Conservation (phyloP, 345 rosid species). For the Arabis alpina region DNA sequence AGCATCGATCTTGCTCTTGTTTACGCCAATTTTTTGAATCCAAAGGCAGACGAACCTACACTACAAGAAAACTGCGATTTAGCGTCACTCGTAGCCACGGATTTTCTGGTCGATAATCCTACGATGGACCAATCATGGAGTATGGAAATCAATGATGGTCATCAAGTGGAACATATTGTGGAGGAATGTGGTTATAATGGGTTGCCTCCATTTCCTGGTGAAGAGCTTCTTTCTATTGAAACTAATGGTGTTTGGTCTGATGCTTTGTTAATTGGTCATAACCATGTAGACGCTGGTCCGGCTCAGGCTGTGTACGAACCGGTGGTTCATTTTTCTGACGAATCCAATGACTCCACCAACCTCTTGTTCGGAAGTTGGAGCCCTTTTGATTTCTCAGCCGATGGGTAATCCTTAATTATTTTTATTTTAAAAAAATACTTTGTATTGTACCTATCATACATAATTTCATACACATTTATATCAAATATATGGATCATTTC, state of each 20-base stretch:
- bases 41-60: constrained; percentile 26
- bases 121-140: constrained; percentile 37
- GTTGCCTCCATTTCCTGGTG: constrained; percentile 48
- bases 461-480: constrained; percentile 29
- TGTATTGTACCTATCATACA: constrained; percentile 35
- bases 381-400: constrained; percentile 42
- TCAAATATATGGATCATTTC: constrained; percentile 28
- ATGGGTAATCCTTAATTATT: constrained; percentile 34
- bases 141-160: constrained; percentile 32
- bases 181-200: constrained; percentile 43
- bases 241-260: constrained; percentile 40
- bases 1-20: constrained; percentile 46
- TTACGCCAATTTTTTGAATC: constrained; percentile 45
- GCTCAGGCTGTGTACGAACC: constrained; percentile 36
- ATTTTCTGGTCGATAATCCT: constrained; percentile 20
- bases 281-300: constrained; percentile 33
- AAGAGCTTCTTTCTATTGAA: constrained; percentile 42
- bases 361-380: constrained; percentile 48
- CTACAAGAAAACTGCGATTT: constrained; percentile 31
- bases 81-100: not conserved
- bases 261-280: constrained; percentile 39
- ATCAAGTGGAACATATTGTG: constrained; percentile 38
- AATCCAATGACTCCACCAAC: constrained; percentile 43
- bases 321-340: constrained; percentile 35
- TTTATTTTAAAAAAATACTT: constrained; percentile 6